These are phyloP conservation scores for Coemansia sp. DNA, from an alignment of 192 early-diverging fungal species.

Conservation along the genomic window DNA sequence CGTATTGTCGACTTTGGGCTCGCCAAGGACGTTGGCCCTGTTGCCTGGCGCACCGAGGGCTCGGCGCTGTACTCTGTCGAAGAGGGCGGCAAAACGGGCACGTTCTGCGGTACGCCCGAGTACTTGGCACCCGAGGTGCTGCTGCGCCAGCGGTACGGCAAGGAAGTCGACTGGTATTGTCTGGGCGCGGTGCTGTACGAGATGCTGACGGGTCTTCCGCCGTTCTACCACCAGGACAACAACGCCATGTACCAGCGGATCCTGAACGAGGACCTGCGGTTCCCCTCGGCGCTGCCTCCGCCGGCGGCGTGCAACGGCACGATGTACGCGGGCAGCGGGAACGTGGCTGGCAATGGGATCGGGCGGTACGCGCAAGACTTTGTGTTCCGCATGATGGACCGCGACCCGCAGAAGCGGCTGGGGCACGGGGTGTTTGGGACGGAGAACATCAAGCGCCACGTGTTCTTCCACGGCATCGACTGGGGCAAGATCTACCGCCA, in stretches of 20 bases:
- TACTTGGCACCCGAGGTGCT: conserved; percentile 75
- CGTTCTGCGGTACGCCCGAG: conserved; percentile 79
- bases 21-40: conserved; percentile 69
- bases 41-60: conserved; percentile 79
- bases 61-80: conserved; percentile 52
- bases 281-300: conserved; percentile 40
- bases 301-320: conserved; percentile 31
- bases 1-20: conserved; percentile 98
- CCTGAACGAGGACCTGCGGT: conserved; percentile 39
- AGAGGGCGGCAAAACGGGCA: conserved; percentile 64
- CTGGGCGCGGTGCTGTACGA: conserved; percentile 75
- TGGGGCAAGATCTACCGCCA: conserved; percentile 65
- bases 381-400: conserved; percentile 59
- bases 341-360: conserved; percentile 10
- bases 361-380: conserved; percentile 44
- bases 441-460: conserved; percentile 61
- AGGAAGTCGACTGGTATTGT: conserved; percentile 76
- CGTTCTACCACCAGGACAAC: conserved; percentile 58
- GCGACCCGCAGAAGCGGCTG: conserved; percentile 62
- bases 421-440: conserved; percentile 61
- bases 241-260: conserved; percentile 52
- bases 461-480: conserved; percentile 64
- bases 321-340: conserved; percentile 24
- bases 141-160: conserved; percentile 62
- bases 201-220: conserved; percentile 64